Percentiles rank a stretch among this genome's conserved stretches.
phyloP scores from a whole-genome alignment of 495 filamentous ascomycete genomes.

The Lepidopterella palustris region DNA sequence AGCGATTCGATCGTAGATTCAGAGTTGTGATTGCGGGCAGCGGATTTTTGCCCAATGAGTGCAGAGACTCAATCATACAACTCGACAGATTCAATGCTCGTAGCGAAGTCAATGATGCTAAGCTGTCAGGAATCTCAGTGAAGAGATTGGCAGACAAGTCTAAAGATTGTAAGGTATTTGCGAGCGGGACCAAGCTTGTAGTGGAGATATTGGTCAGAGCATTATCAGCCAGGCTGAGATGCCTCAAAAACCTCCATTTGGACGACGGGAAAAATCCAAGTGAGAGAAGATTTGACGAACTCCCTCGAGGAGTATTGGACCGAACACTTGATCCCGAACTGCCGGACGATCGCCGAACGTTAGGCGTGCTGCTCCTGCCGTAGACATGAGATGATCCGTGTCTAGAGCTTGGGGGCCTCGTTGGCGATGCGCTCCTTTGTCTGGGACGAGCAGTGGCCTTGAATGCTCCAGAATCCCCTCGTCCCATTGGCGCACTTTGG shows the following conservation, averaged over 20 bases:
- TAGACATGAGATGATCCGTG: conserved; percentile 55
- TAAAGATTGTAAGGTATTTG: conserved; percentile 79
- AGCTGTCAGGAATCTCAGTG: conserved; percentile 79
- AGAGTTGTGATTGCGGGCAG: conserved; percentile 89
- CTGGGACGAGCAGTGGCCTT: conserved; percentile 47
- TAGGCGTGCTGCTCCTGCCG: conserved; percentile 52
- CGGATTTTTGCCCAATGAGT: conserved; percentile 77
- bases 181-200: conserved; percentile 68
- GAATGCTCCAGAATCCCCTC: conserved; percentile 46
- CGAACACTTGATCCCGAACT: conserved; percentile 82
- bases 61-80: conserved; percentile 95
- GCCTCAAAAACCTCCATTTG: conserved; percentile 91
- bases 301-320: conserved; percentile 63
- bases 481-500: conserved; percentile 43
- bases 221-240: conserved; percentile 89
- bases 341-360: conserved; percentile 78
- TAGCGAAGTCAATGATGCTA: conserved; percentile 73
- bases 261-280: conserved; percentile 63
- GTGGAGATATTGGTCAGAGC: conserved; percentile 70
- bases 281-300: conserved; percentile 64
- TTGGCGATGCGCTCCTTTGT: conserved; percentile 68
- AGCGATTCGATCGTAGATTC: conserved; percentile 83
- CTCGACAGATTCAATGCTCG: conserved; percentile 86
- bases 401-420: conserved; percentile 64
- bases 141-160: conserved; percentile 91